phyloP scores from a whole-genome alignment of 805 yeast species.

The Wickerhamiella sergipiensis region DNA sequence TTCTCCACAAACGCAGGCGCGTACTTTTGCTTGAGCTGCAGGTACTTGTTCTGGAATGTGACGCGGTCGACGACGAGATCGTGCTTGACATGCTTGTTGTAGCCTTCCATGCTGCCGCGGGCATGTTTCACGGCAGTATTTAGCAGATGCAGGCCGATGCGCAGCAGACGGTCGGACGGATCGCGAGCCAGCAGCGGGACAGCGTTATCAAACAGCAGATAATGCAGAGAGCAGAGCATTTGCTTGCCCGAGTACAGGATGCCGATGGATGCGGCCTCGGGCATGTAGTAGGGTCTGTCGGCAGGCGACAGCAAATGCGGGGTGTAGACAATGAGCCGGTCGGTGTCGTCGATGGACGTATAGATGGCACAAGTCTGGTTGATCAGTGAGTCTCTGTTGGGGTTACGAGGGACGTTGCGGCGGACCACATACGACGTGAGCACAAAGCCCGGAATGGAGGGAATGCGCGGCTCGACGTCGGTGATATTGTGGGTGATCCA shows the following conservation, averaged over 20 bases:
- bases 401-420: slow-evolving; percentile 82
- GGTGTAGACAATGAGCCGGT: slow-evolving; percentile 49
- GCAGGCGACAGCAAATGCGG: slow-evolving; percentile 54
- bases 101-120: slow-evolving; percentile 68
- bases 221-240: slow-evolving; percentile 50
- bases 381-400: slow-evolving; percentile 66
- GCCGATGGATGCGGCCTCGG: slow-evolving; percentile 69
- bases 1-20: slow-evolving; percentile 58
- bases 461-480: slow-evolving; percentile 8
- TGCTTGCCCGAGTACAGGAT: slow-evolving; percentile 33
- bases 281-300: slow-evolving; percentile 79
- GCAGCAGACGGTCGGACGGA: slow-evolving; percentile 42
- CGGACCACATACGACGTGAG: slow-evolving; percentile 39
- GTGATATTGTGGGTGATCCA: slow-evolving; percentile 4
- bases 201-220: slow-evolving; percentile 41
- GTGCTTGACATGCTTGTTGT: slow-evolving; percentile 77
- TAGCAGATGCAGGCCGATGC: slow-evolving; percentile 70
- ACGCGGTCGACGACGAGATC: slow-evolving; percentile 75
- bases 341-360: slow-evolving; percentile 18
- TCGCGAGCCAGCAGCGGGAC: slow-evolving; percentile 5
- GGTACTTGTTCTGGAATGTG: slow-evolving; percentile 70
- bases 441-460: slow-evolving; percentile 4
- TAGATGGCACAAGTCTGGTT: slow-evolving; percentile 69
- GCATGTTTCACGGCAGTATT: slow-evolving; percentile 78
- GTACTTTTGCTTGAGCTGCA: slow-evolving; percentile 66